Evolutionary conservation across 352 stramenopile genomes (phyloP).

Genomic region (Globisporangium sylvaticum): DNA sequence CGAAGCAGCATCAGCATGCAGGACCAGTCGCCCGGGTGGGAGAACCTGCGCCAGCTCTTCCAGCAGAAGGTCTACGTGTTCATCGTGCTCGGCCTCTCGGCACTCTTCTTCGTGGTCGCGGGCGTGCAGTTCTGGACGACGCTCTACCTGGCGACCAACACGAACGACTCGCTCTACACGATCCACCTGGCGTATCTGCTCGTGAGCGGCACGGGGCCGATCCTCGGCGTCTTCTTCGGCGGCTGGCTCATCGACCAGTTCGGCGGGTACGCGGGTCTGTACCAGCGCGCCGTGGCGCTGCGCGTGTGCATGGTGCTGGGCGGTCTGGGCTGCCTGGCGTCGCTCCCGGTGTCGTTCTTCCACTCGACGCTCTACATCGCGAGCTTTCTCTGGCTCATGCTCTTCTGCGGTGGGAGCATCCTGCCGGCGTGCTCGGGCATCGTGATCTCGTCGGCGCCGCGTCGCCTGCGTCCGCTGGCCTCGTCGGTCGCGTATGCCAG

Average conservation of each 20-base stretch:
- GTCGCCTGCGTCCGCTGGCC: conserved; percentile 56
- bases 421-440: conserved; percentile 82
- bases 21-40: conserved; percentile 35
- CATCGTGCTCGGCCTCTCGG: conserved; percentile 74
- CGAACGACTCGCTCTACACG: conserved; percentile 65
- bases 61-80: conserved; percentile 69
- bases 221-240: conserved; percentile 84
- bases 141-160: conserved; percentile 81
- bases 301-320: conserved; percentile 73
- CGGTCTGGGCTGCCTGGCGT: conserved; percentile 36
- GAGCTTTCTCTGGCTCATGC: conserved; percentile 75
- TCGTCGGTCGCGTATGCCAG: conserved; percentile 77
- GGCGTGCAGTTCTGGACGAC: conserved; percentile 85
- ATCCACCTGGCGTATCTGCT: conserved; percentile 76
- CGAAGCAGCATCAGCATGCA: conserved; percentile 19
- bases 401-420: conserved; percentile 75
- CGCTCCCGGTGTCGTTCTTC: conserved; percentile 65
- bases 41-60: conserved; percentile 47
- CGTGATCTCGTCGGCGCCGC: conserved; percentile 68
- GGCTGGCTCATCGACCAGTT: conserved; percentile 80
- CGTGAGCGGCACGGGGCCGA: conserved; percentile 70
- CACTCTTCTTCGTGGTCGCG: conserved; percentile 80
- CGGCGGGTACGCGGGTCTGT: conserved; percentile 63
- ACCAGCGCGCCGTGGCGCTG: conserved; percentile 64
- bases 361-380: conserved; percentile 64